A percentile compares a stretch with the other conserved stretches of the same genome.
phyloP scores from a whole-genome alignment of 1,284 basidiomycete species.

The Cystobasidiaceae sp. region DNA sequence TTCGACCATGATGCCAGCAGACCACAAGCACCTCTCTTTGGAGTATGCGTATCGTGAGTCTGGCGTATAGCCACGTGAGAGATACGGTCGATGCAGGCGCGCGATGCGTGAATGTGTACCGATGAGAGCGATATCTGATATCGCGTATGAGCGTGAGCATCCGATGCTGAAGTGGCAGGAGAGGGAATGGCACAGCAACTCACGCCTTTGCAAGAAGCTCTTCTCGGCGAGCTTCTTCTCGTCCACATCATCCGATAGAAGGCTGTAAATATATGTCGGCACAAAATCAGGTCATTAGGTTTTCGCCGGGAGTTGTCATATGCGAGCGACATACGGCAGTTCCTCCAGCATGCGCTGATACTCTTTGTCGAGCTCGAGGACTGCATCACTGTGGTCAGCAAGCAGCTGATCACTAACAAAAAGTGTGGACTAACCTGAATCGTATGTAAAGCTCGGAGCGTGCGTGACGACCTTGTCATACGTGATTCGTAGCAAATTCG shows the following conservation, averaged over 20 bases:
- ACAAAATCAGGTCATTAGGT: too few species aligned
- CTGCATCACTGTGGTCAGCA: not conserved
- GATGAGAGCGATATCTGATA: constrained; percentile 1
- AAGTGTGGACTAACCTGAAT: not conserved
- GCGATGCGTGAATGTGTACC: constrained; percentile 36
- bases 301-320: not conserved
- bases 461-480: constrained; percentile 37
- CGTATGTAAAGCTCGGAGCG: constrained; percentile 28
- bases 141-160: too few species aligned
- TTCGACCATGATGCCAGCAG: constrained; percentile 31
- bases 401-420: not conserved
- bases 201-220: constrained; percentile 2
- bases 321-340: not conserved
- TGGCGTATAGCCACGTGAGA: constrained; percentile 34
- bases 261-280: constrained; percentile 6
- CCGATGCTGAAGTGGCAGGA: too few species aligned
- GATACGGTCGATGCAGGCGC: constrained; percentile 37
- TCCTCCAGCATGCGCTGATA: not conserved
- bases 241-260: constrained; percentile 27
- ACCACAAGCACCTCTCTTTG: constrained; percentile 32
- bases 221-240: not conserved
- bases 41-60: constrained; percentile 32
- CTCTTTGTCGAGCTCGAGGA: constrained; percentile 35
- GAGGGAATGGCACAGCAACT: constrained; percentile 31
- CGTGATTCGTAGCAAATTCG: constrained; percentile 32